These are phyloP conservation scores for Dichotomocladium elegans DNA, from an alignment of 371 early-diverging fungal species.

Conservation along the genomic window DNA sequence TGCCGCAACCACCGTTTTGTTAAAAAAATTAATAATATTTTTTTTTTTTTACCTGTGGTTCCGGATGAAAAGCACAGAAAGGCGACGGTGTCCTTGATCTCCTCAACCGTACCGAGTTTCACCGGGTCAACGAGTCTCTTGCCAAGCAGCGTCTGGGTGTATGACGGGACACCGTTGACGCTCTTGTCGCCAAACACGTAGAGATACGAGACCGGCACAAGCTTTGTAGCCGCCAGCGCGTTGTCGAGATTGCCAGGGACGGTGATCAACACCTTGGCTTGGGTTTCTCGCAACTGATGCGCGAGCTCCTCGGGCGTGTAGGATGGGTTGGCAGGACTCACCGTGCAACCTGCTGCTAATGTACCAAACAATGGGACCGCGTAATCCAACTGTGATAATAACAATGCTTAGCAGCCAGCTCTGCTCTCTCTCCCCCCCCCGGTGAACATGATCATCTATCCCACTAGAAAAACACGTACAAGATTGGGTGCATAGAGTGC, in stretches of 20 bases:
- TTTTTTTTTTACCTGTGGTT: conserved; percentile 58
- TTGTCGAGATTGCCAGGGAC: conserved; percentile 37
- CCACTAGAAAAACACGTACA: too few species aligned
- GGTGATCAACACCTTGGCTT: conserved; percentile 57
- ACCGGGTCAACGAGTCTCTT: conserved; percentile 12
- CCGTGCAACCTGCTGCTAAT: conserved; percentile 42
- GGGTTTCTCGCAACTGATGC: conserved; percentile 67
- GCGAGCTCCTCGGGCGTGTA: conserved; percentile 75
- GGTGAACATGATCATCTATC: too few species aligned
- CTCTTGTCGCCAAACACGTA: conserved; percentile 54
- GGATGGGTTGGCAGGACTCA: conserved; percentile 72
- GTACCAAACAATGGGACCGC: conserved; percentile 27
- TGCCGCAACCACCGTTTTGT: too few species aligned
- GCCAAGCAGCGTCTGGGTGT: conserved; percentile 10
- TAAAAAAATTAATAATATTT: too few species aligned
- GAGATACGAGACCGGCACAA: conserved; percentile 46
- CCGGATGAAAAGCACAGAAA: conserved; percentile 82
- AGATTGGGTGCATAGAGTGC: conserved; percentile 9
- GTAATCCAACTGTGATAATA: conserved; percentile 5
- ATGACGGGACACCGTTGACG: conserved; percentile 37
- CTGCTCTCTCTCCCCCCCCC: too few species aligned
- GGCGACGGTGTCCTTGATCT: conserved; percentile 41
- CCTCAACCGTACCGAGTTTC: conserved; percentile 13
- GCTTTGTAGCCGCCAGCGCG: conserved; percentile 57
- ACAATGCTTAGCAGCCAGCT: too few species aligned